Base-by-base conservation (phyloP, 306 rosid species). In the Malus orientalis region DNA sequence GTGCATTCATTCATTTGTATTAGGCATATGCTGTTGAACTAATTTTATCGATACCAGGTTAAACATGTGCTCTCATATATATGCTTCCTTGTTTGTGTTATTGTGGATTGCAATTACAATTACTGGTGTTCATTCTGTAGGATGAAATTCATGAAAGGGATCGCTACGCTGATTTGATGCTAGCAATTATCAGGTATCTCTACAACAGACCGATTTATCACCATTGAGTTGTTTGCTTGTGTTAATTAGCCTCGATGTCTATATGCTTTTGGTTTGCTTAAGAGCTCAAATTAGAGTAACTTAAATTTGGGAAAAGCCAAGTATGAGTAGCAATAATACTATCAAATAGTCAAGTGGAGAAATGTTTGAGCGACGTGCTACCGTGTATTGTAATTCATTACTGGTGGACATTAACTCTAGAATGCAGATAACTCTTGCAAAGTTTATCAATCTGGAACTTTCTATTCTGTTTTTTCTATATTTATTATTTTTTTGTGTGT, bases 121-220 rank as follows among this genome's bases (percentile, higher is more conserved):
- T 23, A 73, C 10, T 18, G 1, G 11, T 62, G 25, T 73, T 73
- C 76, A 42, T 76, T 75, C 44, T 79, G 81, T 85, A 95, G 99
- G 99, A 95, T 79, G 99, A 95, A 88, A 86, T 95, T 88, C 99
- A 95, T 85, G 99, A 95, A 89, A 89, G 99, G 85, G 99, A 95
- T 81, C 91, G 91, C 54, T 84, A 84, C 85, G 89, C 99, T 49
- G 99, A 95, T 78, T 82, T 95, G 74, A 89, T 91, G 93, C 74
- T 95, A 84, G 95, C 99, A 77, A 84, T 95, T 77, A 69, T 95
- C 76, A 95, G 99, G 99, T 86, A 82, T 32, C 3, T 16, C 16
- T 86, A 73, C 68, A 64, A 44, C 63, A 23, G 45, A 70, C 30
- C 67, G 18, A 69, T 70, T 60, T 67, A 57, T 58, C 67, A 53